Evolutionary conservation across 2,329 filamentous ascomycete species (phyloP).

Genomic region (Talaromyces sp.): DNA sequence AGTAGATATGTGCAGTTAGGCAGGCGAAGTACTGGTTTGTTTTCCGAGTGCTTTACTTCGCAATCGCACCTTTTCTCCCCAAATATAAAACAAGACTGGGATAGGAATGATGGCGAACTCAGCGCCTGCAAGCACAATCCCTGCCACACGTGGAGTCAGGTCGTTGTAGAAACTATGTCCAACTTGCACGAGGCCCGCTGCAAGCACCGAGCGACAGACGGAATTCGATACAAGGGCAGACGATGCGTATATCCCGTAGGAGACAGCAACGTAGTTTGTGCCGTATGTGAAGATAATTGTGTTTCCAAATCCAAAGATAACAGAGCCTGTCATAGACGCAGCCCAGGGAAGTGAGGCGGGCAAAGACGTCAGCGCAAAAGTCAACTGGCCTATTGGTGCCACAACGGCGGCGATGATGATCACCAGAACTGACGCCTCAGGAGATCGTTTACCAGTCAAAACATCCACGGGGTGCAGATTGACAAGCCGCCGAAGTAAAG

Average conservation of each 20-base stretch:
- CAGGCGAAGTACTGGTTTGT: neutral
- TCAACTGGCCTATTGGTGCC: slow-evolving; percentile 66
- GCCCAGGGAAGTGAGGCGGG: slow-evolving; percentile 63
- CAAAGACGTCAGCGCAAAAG: slow-evolving; percentile 75
- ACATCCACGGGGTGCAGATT: slow-evolving; percentile 45
- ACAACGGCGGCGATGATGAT: slow-evolving; percentile 66
- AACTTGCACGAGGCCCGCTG: neutral
- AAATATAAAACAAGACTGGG: neutral
- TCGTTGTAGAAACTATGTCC: neutral
- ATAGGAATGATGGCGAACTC: neutral
- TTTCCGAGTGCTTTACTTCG: neutral
- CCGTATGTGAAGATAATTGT: slow-evolving; percentile 68
- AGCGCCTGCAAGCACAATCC: neutral
- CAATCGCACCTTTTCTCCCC: neutral
- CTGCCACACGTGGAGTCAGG: neutral
- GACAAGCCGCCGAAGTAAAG: neutral
- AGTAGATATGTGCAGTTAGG: neutral
- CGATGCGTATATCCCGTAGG: slow-evolving; percentile 67
- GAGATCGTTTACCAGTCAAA: slow-evolving; percentile 60
- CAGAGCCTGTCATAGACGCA: slow-evolving; percentile 62
- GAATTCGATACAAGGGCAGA: slow-evolving; percentile 68
- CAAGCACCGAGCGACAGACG: slow-evolving; percentile 31
- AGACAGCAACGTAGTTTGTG: slow-evolving; percentile 65
- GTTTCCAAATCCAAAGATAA: slow-evolving; percentile 68
- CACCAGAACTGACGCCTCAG: slow-evolving; percentile 68